A percentile compares a stretch with the other conserved stretches of the same genome.
Conservation (phyloP, 2,329 filamentous ascomycete species). For the Colletotrichum sp. region DNA sequence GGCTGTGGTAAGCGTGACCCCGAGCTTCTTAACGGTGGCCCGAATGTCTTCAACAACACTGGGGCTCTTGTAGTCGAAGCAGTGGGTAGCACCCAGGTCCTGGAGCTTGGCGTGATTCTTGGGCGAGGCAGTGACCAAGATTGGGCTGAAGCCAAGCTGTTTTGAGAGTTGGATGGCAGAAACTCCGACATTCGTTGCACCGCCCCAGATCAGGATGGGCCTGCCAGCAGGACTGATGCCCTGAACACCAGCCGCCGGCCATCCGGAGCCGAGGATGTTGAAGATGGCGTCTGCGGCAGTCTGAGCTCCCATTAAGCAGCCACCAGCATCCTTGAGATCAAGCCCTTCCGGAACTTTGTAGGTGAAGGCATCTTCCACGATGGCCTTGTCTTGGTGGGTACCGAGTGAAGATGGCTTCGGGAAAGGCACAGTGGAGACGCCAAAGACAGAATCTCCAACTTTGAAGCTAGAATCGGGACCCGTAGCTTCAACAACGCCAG, state of each 20-base stretch:
- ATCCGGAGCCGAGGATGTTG: neutral
- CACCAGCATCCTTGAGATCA: neutral
- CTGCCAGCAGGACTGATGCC: neutral
- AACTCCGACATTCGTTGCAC: conserved; percentile 35
- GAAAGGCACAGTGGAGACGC: neutral
- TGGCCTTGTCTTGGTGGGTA: neutral
- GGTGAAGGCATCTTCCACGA: neutral
- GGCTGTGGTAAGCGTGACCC: neutral
- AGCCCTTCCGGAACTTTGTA: neutral
- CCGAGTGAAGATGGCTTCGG: neutral
- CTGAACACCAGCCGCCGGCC: neutral
- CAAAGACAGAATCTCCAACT: neutral
- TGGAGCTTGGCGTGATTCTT: conserved; percentile 34
- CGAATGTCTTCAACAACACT: neutral
- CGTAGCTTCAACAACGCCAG: neutral
- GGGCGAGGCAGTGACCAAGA: conserved; percentile 35
- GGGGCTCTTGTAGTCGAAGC: conserved; percentile 35
- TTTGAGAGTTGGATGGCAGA: conserved; percentile 39
- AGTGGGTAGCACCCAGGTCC: conserved; percentile 34
- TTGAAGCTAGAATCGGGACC: neutral
- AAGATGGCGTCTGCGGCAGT: neutral
- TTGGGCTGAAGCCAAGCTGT: conserved; percentile 30
- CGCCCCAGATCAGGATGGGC: conserved; percentile 41
- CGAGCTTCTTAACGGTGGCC: neutral
- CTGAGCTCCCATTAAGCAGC: neutral